Evolutionary conservation across 345 rosid genomes (phyloP).

Genomic region (Triadica sebifera): DNA sequence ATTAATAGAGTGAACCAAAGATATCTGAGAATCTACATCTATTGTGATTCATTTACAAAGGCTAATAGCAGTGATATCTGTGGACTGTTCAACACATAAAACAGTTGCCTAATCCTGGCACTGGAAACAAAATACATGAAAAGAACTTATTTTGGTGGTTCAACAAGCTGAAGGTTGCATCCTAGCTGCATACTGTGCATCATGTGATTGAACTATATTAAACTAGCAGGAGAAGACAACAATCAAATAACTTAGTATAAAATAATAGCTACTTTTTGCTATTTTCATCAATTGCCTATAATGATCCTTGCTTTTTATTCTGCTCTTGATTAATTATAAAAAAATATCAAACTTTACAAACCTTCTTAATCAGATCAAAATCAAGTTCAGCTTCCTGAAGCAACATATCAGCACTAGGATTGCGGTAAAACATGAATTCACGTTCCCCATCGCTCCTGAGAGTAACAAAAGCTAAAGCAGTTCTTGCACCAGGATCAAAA

Average conservation of each 20-base stretch:
- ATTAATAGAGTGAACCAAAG: too few species aligned
- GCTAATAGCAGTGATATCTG: too few species aligned
- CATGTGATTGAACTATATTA: constrained; percentile 2
- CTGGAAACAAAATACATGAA: not conserved
- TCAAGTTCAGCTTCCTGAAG: constrained; percentile 82
- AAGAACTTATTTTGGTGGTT: not conserved
- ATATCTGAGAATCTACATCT: too few species aligned
- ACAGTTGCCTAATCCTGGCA: not conserved
- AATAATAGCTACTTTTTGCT: not conserved
- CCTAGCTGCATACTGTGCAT: not conserved
- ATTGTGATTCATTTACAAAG: too few species aligned
- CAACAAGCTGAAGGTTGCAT: not conserved
- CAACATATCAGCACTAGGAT: constrained; percentile 98
- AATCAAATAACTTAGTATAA: not conserved
- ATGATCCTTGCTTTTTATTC: not conserved
- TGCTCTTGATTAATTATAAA: not conserved
- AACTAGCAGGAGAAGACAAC: not conserved
- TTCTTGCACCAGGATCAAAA: constrained; percentile 87
- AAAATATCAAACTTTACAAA: constrained; percentile 18
- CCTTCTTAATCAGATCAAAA: constrained; percentile 77
- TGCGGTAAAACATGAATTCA: constrained; percentile 96
- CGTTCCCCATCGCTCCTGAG: constrained; percentile 86
- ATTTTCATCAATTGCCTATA: not conserved
- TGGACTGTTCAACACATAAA: too few species aligned
- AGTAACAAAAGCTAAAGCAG: constrained; percentile 95